Percentiles rank a stretch among this genome's conserved stretches.
These are phyloP conservation scores for Blastobotrys americana DNA, from an alignment of 805 yeast genomes.

Conservation along the genomic window DNA sequence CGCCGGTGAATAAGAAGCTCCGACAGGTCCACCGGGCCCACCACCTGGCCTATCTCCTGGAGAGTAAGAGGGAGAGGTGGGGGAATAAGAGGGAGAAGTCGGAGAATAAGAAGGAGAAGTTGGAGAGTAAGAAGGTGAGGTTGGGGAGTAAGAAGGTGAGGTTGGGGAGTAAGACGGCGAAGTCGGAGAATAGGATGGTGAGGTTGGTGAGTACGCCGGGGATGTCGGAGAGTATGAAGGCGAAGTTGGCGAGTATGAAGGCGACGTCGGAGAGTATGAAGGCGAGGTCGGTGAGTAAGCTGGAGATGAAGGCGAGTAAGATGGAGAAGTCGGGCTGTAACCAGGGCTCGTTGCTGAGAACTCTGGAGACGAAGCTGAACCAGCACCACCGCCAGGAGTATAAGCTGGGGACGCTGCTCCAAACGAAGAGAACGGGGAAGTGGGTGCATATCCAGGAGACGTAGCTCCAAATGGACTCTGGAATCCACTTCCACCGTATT, in stretches of 20 bases:
- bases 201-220: constrained; percentile 66
- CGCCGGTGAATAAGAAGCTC: constrained; percentile 55
- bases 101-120: constrained; percentile 64
- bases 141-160: constrained; percentile 55
- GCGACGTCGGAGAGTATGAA: constrained; percentile 58
- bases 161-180: constrained; percentile 77
- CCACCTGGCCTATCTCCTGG: constrained; percentile 30
- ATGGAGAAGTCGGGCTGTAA: constrained; percentile 74
- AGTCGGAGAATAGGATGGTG: constrained; percentile 67
- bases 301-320: constrained; percentile 78
- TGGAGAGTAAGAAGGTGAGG: constrained; percentile 67
- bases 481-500: constrained; percentile 65
- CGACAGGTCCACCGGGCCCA: background rate
- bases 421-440: constrained; percentile 62
- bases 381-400: constrained; percentile 60
- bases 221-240: constrained; percentile 72
- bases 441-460: constrained; percentile 63
- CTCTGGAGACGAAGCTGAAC: constrained; percentile 59
- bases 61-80: constrained; percentile 53
- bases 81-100: constrained; percentile 50
- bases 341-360: constrained; percentile 65
- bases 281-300: constrained; percentile 75
- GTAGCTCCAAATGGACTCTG: constrained; percentile 47
- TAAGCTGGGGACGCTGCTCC: constrained; percentile 63
- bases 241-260: constrained; percentile 55